Evolutionary conservation across 2,329 filamentous ascomycete species (phyloP), one percentile per base, ranked within the genome.

Genomic region (Thielaviopsis ethacetica): DNA sequence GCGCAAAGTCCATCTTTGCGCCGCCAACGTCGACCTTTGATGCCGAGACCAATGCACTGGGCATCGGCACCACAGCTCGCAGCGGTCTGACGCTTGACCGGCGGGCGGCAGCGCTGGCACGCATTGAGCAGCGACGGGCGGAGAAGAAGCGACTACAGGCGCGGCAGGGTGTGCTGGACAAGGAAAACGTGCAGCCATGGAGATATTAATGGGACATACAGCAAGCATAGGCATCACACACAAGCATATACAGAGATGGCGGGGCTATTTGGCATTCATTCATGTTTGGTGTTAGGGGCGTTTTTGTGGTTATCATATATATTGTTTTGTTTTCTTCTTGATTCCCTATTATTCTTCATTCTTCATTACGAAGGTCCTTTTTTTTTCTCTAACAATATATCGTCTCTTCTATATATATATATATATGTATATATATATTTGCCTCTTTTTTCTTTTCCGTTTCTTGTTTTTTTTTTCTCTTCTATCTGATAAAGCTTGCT

Each of bases 71-170:
- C 56, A 67, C 70, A 5, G 71, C 74, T 4, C 73, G 72, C 60
- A 71, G 72, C 27, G 57, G 53, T 5, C 53, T 82, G 13, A 72
- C 79, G 9, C 73, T 76, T 3, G 76, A 78, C 56, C 72, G 80
- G 38, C 72, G 73, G 53, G 75, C 77, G 6, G 79, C 78, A 1
- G 79, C 78, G 12, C 71, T 79, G 56, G 79, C 78, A 50, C 70
- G 78, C 7, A 73, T 82, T 15, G 75, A 80, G 66, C 72, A 75
- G 66, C 74, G 77, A 65, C 75, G 74, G 65, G 72, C 73, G n/a
- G 74, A 80, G 66, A 76, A 77, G 66, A 71, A 70, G 65, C 69
- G 68, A 60, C 65, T 67, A 27, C 67, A 68, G 54, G 67, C 66
- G 54, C 66, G 66, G 38, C 66, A 64, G 57, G 67, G 65, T 21